phyloP scores from a whole-genome alignment of 768 basidiomycete species.

The Naematelia aurantialba region DNA sequence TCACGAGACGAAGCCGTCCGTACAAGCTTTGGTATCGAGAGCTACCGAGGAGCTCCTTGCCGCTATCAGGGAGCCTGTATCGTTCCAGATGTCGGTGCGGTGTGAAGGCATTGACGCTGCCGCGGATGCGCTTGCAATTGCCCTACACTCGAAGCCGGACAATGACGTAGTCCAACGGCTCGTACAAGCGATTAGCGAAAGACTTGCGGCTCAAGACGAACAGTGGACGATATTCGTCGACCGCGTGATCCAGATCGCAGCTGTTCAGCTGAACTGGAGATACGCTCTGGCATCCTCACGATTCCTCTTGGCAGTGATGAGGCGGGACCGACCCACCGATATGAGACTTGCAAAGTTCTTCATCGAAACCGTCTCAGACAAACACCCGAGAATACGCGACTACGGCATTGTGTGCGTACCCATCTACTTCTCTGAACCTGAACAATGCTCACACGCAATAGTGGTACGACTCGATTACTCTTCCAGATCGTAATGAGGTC shows the following conservation, averaged over 20 bases:
- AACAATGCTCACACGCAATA: conserved; percentile 47
- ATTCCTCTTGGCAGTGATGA: conserved; percentile 27
- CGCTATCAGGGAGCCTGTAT: conserved; percentile 27
- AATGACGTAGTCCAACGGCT: conserved; percentile 15
- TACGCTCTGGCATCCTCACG: conserved; percentile 29
- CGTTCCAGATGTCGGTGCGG: conserved; percentile 19
- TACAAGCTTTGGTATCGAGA: conserved; percentile 37
- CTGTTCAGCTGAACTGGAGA: conserved; percentile 34
- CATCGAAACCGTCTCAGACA: conserved; percentile 31
- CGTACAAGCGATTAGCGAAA: conserved; percentile 9
- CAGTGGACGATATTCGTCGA: conserved; percentile 32
- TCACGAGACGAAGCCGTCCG: conserved; percentile 70
- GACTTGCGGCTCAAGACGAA: conserved; percentile 18
- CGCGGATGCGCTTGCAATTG: conserved; percentile 13
- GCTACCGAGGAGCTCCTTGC: conserved; percentile 41
- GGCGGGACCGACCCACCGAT: conserved; percentile 39
- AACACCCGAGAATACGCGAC: conserved; percentile 44
- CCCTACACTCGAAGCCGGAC: conserved; percentile 18
- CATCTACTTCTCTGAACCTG: background rate
- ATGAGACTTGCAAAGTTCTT: conserved; percentile 39
- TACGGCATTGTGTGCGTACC: conserved; percentile 28
- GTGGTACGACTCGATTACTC: conserved; percentile 65
- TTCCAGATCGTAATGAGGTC: conserved; percentile 72
- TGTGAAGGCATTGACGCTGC: conserved; percentile 25
- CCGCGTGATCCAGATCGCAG: conserved; percentile 29